phyloP scores from a whole-genome alignment of 306 rosid genomes.

The Abrus pulchellus region DNA sequence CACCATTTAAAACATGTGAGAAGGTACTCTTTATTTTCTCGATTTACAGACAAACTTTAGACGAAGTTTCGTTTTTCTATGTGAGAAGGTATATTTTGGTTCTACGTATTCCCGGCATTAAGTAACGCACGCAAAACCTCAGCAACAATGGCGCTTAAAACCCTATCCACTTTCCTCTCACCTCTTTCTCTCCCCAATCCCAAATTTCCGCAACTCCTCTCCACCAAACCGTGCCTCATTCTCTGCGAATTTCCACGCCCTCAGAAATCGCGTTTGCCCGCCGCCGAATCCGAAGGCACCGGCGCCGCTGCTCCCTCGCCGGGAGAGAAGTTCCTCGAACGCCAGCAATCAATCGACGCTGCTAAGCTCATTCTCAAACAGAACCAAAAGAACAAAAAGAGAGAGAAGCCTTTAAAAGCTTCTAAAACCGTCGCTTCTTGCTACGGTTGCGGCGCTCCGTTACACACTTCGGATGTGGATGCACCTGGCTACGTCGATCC shows the following conservation, averaged over 20 bases:
- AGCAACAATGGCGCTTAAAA: conserved; percentile 74
- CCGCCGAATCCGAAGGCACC: conserved; percentile 61
- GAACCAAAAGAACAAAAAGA: conserved; percentile 54
- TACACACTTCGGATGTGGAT: conserved; percentile 74
- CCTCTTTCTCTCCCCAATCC: conserved; percentile 55
- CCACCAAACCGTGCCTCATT: conserved; percentile 46
- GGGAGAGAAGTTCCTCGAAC: conserved; percentile 80
- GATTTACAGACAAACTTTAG: too few species aligned
- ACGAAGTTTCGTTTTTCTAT: too few species aligned
- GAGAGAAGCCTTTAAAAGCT: conserved; percentile 62
- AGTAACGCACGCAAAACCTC: conserved; percentile 35
- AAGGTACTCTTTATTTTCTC: too few species aligned
- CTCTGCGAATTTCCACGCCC: conserved; percentile 55
- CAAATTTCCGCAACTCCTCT: conserved; percentile 36
- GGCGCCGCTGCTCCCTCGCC: conserved; percentile 88
- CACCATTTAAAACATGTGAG: too few species aligned
- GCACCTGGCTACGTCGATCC: conserved; percentile 82
- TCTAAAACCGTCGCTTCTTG: conserved; percentile 65
- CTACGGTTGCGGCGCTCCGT: conserved; percentile 93
- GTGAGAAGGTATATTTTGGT: too few species aligned
- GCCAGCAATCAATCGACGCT: conserved; percentile 66
- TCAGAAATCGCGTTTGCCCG: conserved; percentile 34
- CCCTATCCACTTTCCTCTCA: conserved; percentile 67
- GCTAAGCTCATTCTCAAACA: conserved; percentile 68
- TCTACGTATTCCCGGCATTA: background rate